phyloP scores from a whole-genome alignment of 179 eudicot species.

The Patellifolia procumbens region DNA sequence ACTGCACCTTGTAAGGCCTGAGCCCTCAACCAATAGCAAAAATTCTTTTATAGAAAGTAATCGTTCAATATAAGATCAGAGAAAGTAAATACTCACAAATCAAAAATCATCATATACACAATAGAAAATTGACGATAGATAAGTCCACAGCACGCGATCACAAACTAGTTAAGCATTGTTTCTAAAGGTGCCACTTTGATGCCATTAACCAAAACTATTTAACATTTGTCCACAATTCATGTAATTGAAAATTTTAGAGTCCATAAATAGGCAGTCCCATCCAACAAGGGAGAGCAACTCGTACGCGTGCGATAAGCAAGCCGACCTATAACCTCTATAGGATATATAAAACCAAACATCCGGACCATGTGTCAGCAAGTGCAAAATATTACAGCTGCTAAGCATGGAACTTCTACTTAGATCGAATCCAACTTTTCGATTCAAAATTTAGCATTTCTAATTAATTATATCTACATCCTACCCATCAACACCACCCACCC shows the following conservation, averaged over 20 bases:
- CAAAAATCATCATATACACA: no score
- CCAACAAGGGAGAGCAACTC: not conserved
- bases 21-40: no score
- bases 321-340: not conserved
- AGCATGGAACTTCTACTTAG: not conserved
- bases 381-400: not conserved
- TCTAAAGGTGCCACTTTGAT: not conserved
- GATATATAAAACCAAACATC: not conserved
- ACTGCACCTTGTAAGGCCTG: no score
- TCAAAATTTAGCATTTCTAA: not conserved
- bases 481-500: not conserved
- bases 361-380: not conserved
- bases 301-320: not conserved
- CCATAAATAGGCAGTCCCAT: not conserved
- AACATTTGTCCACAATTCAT: not conserved
- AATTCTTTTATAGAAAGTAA: no score
- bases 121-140: no score
- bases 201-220: slow-evolving; percentile 2
- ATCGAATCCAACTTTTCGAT: not conserved
- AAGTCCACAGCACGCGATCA: no score
- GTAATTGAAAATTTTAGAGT: not conserved
- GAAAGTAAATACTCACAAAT: no score
- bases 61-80: no score
- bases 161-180: slow-evolving; percentile 1
- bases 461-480: not conserved